Conservation (phyloP, 805 yeast species). For the Candida glaebosa region DNA sequence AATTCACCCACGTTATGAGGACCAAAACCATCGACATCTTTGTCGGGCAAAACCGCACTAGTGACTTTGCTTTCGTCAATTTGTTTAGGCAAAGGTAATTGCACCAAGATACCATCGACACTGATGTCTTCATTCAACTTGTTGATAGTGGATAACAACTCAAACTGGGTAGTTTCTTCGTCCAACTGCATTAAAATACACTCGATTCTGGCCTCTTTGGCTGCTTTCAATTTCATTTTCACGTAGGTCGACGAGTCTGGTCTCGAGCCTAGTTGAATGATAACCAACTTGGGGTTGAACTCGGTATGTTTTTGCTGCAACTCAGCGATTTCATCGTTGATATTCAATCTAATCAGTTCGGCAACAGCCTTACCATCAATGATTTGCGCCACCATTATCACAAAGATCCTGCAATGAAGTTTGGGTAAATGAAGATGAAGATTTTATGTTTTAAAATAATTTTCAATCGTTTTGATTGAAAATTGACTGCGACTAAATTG, state of each 20-base stretch:
- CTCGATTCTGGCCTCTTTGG: constrained; percentile 72
- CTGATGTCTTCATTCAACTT: constrained; percentile 67
- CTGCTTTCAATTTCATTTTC: constrained; percentile 86
- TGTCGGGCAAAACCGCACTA: constrained; percentile 70
- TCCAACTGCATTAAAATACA: constrained; percentile 66
- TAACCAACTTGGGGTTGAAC: constrained; percentile 71
- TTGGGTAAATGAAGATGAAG: neutral
- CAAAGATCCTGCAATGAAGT: neutral
- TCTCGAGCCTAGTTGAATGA: constrained; percentile 85
- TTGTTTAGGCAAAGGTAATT: constrained; percentile 82
- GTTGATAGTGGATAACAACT: constrained; percentile 55
- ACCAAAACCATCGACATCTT: constrained; percentile 96
- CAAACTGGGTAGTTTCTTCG: constrained; percentile 57
- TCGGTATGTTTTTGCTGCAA: constrained; percentile 45
- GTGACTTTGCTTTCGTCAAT: constrained; percentile 79
- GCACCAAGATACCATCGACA: constrained; percentile 86
- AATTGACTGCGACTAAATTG: neutral
- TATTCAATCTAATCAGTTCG: constrained; percentile 31
- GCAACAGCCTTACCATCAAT: constrained; percentile 48
- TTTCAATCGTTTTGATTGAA: too few species aligned
- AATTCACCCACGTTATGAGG: constrained; percentile 86
- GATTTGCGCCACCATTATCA: constrained; percentile 29
- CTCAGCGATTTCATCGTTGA: constrained; percentile 38
- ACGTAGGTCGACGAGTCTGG: constrained; percentile 93
- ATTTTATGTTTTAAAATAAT: too few species aligned